Evolutionary conservation across 768 basidiomycete species (phyloP).

Genomic region (Xerocomellus dryophilus): DNA sequence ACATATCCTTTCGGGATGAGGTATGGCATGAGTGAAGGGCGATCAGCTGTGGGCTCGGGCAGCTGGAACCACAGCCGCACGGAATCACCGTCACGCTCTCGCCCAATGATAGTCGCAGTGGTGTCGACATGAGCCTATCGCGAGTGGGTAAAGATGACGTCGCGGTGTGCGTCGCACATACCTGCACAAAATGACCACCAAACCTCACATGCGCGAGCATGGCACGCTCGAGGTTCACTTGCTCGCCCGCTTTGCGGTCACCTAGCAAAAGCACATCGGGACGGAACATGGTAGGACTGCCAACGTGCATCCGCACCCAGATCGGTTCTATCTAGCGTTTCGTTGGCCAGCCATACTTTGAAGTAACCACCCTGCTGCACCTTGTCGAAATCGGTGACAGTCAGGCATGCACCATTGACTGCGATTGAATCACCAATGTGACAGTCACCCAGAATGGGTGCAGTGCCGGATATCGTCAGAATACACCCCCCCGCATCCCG

Average conservation of each 20-base stretch:
- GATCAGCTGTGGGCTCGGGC: slow-evolving; percentile 51
- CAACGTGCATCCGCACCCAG: slow-evolving; percentile 52
- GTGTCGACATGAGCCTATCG: slow-evolving; percentile 88
- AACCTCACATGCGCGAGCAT: slow-evolving; percentile 90
- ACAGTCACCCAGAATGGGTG: slow-evolving; percentile 80
- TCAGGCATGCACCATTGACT: slow-evolving; percentile 85
- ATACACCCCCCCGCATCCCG: slow-evolving; percentile 76
- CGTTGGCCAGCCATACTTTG: slow-evolving; percentile 93
- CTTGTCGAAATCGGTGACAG: slow-evolving; percentile 80
- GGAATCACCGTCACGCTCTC: slow-evolving; percentile 79
- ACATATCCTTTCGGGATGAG: slow-evolving; percentile 94
- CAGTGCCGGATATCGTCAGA: slow-evolving; percentile 69
- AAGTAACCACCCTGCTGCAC: slow-evolving; percentile 71
- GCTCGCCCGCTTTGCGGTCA: slow-evolving; percentile 70
- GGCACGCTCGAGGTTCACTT: slow-evolving; percentile 91
- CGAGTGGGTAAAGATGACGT: neutral
- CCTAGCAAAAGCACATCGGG: slow-evolving; percentile 44
- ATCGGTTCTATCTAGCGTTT: slow-evolving; percentile 89
- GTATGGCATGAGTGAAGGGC: slow-evolving; percentile 70
- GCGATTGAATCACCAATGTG: slow-evolving; percentile 93
- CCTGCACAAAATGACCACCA: slow-evolving; percentile 98
- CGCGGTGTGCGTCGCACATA: slow-evolving; percentile 30
- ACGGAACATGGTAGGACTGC: neutral
- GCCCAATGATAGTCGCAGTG: slow-evolving; percentile 72
- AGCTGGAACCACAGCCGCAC: slow-evolving; percentile 80